Base-by-base conservation (phyloP, 805 yeast species). In the Saturnispora serradocipensis region DNA sequence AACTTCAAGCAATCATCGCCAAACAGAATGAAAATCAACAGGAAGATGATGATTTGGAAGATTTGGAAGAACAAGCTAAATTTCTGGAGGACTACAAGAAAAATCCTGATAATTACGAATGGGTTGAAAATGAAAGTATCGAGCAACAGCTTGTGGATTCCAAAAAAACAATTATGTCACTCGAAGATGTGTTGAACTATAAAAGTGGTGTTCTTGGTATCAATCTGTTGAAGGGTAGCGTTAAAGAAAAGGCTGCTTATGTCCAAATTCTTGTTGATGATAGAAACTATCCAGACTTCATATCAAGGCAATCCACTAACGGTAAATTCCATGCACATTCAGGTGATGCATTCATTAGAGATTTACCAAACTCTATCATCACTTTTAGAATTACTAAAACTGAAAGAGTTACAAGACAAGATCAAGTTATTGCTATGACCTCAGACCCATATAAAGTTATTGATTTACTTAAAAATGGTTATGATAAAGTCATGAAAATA, bases 261-360 rank as follows among this genome's bases (percentile, higher is more conserved):
- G 70, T 85, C 32, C 86, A 83, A 56, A 68, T 79, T 15, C 69
- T 82, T 49, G 72, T 84, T 55, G 95, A 86, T 65, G 90, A 86
- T 59, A 70, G 72, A 39, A 72, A 74, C 1, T 75, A 72, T 48
- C 88, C 93, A 2, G 73, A 80, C 2, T 80, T 77, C 52, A 72
- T 73, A 7, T 69, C 86, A 0, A 64, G 77, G 10, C 76, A 71
- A 59, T 63, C 80, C 2, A 73, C 67, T 30, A 78, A 78, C 32
- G 74, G 75, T 48, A 62, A 55, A 11, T 63, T 85, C 30, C 56
- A 61, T 13, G 60, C 72, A 24, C 77, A 79, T n/a, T 63, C 67
- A 24, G 84, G 82, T 20, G 78, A 75, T 54, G 78, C 77, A 0
- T 85, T 85, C 57, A 72, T 86, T 47, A 78, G 95, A 65, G 93